phyloP scores from a whole-genome alignment of 2,329 filamentous ascomycete genomes.

The Colletotrichum sublineola region DNA sequence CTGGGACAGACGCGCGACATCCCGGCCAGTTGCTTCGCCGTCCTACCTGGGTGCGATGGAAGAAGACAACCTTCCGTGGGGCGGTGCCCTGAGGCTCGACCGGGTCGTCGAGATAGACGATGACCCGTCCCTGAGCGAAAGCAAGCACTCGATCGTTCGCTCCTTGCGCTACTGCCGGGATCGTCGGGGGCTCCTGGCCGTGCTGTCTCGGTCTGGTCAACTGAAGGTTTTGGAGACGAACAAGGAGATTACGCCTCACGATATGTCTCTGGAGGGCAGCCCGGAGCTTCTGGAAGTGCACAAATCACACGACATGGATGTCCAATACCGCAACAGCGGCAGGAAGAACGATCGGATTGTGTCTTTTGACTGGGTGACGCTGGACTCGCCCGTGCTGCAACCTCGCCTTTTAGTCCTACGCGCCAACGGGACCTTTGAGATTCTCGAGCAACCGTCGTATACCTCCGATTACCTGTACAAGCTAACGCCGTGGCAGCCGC shows the following conservation, averaged over 20 bases:
- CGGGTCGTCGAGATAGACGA: constrained; percentile 68
- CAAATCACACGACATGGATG: constrained; percentile 73
- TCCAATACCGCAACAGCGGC: constrained; percentile 65
- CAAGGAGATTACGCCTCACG: constrained; percentile 63
- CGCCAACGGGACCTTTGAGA: constrained; percentile 72
- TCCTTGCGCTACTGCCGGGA: constrained; percentile 74
- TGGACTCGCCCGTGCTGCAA: constrained; percentile 66
- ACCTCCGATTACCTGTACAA: constrained; percentile 71
- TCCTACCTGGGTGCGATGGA: constrained; percentile 71
- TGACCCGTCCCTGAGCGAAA: constrained; percentile 63
- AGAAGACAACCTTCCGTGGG: constrained; percentile 73
- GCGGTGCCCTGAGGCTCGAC: constrained; percentile 70
- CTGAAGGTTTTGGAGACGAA: constrained; percentile 72
- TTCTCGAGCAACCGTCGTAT: constrained; percentile 71
- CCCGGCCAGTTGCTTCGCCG: constrained; percentile 64
- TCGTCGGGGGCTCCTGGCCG: constrained; percentile 70
- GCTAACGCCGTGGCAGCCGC: constrained; percentile 71
- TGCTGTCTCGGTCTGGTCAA: constrained; percentile 73
- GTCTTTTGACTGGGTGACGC: constrained; percentile 76
- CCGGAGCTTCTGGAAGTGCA: constrained; percentile 72
- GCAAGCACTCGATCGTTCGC: constrained; percentile 72
- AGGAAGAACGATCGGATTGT: constrained; percentile 72
- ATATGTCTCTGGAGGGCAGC: constrained; percentile 58
- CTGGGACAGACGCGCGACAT: constrained; percentile 80
- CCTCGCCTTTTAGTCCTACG: constrained; percentile 72